Evolutionary conservation across 2,329 filamentous ascomycete genomes (phyloP), one percentile per base, ranked within the genome.

Genomic region (Bipolaris oryzae): DNA sequence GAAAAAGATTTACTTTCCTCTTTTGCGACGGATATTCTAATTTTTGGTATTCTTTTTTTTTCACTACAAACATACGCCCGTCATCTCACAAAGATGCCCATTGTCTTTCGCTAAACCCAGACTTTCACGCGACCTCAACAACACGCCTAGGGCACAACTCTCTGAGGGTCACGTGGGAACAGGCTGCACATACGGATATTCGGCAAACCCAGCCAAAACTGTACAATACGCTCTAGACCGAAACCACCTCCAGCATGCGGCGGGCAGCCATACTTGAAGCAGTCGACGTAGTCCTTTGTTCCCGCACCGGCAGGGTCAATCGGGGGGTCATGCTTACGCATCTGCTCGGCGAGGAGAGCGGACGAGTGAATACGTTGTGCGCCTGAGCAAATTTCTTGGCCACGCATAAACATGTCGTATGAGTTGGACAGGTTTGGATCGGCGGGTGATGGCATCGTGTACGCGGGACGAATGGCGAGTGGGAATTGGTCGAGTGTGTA

Each of bases 401-500:
- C 86, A 65, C 86, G 84, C 86, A 89, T 88, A 80, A 89, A 88
- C 79, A 89, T 87, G 74, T 89, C 86, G 75, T 87, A 89, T 3
- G 83, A 85, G 78, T 88, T 87, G 41, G 82, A 79, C 67, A 80
- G 80, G 77, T 82, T 66, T 6, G 78, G 69, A 64, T 78, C 72
- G 35, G 62, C 37, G 37, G 79, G 76, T 33, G 74, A 90, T 51
- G 90, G 87, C 81, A 94, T 91, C 60, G 94, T 92, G 79, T 97
- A 98, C 79, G 96, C 96, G 5, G 94, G 94, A 28, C 95, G 87
- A 18, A 95, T 91, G 35, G 83, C 82, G 76, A 95, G 87, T 42
- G 95, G 95, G 83, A 96, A 99, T 79, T 98, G 95, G 82, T 98
- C 94, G 61, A 99, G 85, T 20, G 96, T 89, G 80, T 96, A 98